Evolutionary conservation across 164 flowering plant species (phyloP).

Genomic region (Santalum album): DNA sequence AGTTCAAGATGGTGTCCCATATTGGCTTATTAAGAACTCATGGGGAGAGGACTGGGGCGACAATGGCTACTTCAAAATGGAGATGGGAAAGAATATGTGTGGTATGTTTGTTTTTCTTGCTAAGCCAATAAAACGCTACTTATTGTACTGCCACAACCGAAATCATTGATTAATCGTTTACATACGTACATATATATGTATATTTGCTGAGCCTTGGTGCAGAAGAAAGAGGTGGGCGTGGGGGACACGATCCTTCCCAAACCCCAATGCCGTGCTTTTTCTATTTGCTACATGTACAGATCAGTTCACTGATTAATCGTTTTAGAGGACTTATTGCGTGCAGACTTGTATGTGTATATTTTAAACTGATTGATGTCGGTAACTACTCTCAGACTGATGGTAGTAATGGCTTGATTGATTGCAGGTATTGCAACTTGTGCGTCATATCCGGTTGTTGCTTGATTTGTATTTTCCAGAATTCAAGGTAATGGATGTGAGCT

Average conservation of each 20-base stretch:
- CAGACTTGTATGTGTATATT: too few relatives aligned
- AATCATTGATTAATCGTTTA: neutral
- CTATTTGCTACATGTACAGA: too few relatives aligned
- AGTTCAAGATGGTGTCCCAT: constrained; percentile 68
- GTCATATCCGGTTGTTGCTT: constrained; percentile 80
- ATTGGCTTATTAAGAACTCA: constrained; percentile 96
- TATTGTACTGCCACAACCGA: neutral
- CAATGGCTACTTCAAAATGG: constrained; percentile 94
- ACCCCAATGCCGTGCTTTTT: too few relatives aligned
- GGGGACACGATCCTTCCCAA: too few relatives aligned
- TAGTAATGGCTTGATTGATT: constrained; percentile 5
- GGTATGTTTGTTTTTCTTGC: constrained; percentile 44
- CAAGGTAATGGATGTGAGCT: too few relatives aligned
- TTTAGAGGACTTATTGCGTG: too few relatives aligned
- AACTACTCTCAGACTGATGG: too few relatives aligned
- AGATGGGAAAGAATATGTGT: constrained; percentile 98
- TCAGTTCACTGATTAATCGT: too few relatives aligned
- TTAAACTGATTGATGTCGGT: too few relatives aligned
- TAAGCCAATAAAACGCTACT: neutral
- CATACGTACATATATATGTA: too few relatives aligned
- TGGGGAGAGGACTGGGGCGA: constrained; percentile 92
- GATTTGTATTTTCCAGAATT: neutral
- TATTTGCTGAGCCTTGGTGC: too few relatives aligned
- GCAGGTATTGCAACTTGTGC: constrained; percentile 97
- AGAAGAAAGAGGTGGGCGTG: too few relatives aligned